Percentiles rank a stretch among this genome's conserved stretches.
phyloP scores from a whole-genome alignment of 768 basidiomycete genomes.

The Calocera viscosa region DNA sequence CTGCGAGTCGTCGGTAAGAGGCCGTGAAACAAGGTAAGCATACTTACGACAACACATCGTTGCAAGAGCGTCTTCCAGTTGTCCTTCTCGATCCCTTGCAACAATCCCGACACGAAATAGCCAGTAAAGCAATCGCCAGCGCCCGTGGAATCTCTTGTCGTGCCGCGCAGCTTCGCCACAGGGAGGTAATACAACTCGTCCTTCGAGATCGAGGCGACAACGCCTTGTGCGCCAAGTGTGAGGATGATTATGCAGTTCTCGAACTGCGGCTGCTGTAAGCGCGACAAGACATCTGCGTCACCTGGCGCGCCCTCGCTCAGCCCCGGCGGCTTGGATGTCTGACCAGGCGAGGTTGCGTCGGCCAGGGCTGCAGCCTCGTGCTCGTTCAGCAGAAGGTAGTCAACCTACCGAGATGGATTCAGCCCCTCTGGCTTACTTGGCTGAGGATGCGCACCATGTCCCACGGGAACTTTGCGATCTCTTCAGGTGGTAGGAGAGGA shows the following conservation, averaged over 20 bases:
- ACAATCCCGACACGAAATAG: constrained; percentile 25
- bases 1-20: not conserved
- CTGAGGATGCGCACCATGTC: not conserved
- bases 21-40: not conserved
- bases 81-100: constrained; percentile 14
- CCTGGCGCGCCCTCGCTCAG: not conserved
- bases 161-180: constrained; percentile 20
- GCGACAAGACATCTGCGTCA: not conserved
- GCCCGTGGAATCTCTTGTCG: constrained; percentile 26
- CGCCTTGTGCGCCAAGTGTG: not conserved
- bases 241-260: not conserved
- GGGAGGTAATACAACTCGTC: constrained; percentile 16
- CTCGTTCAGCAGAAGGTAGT: constrained; percentile 6
- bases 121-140: constrained; percentile 29
- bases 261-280: not conserved
- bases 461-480: constrained; percentile 2
- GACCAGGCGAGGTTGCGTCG: not conserved
- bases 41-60: not conserved
- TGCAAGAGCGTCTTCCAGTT: not conserved
- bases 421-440: not conserved
- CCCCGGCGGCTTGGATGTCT: not conserved
- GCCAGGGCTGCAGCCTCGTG: not conserved
- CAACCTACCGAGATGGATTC: not conserved
- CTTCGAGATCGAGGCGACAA: not conserved
- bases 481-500: not conserved